Conservation (phyloP, 352 stramenopile species). For the Pythium sp. region DNA sequence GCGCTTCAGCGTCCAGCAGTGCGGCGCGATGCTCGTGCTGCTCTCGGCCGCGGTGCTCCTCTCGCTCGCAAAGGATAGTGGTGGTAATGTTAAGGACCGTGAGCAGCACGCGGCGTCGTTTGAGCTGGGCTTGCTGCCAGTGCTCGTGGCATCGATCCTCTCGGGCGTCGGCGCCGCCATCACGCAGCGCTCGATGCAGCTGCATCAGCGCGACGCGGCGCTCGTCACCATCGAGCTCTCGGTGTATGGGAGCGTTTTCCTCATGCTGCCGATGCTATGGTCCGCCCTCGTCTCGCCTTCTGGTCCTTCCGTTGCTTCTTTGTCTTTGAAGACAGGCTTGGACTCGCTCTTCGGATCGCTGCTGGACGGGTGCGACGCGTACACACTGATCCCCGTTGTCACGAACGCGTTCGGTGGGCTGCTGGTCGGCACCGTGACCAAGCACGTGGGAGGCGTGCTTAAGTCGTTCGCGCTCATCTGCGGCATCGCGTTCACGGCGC, state of each 20-base stretch:
- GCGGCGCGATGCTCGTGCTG: conserved; percentile 67
- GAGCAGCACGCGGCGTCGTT: conserved; percentile 36
- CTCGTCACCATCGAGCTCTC: conserved; percentile 84
- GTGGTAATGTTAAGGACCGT: background rate
- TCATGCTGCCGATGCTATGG: conserved; percentile 49
- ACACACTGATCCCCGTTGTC: conserved; percentile 78
- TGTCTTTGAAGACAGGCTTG: background rate
- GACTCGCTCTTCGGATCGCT: conserved; percentile 24
- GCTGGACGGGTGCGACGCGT: conserved; percentile 71
- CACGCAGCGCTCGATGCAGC: conserved; percentile 79
- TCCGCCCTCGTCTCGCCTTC: conserved; percentile 21
- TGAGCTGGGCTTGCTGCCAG: conserved; percentile 62
- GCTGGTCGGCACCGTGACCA: conserved; percentile 86
- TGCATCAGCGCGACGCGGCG: conserved; percentile 57
- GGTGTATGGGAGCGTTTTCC: conserved; percentile 72
- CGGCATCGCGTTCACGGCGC: conserved; percentile 85
- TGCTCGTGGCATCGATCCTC: conserved; percentile 68
- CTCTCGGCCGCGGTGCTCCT: conserved; percentile 65
- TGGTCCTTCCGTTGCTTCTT: background rate
- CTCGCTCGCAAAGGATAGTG: conserved; percentile 54
- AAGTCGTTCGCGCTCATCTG: conserved; percentile 89
- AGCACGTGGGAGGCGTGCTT: conserved; percentile 87
- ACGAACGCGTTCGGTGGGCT: conserved; percentile 79
- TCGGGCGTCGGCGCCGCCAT: conserved; percentile 74
- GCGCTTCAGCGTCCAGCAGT: conserved; percentile 65